Evolutionary conservation across 331 rosid species (phyloP), one percentile per base, ranked within the genome.

Genomic region (Cucumis variabilis): DNA sequence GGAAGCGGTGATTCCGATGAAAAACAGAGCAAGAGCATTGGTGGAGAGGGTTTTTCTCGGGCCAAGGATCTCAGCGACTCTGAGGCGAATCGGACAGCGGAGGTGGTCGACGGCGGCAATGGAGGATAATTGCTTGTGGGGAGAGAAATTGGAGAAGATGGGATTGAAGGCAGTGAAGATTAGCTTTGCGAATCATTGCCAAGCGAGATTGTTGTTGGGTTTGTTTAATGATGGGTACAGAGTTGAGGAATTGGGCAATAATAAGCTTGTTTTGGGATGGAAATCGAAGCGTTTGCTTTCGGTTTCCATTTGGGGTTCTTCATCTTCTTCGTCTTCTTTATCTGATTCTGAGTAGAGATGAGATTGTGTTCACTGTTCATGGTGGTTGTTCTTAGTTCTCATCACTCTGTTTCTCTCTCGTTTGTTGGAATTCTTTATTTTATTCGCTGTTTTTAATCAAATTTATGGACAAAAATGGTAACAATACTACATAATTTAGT

Each of bases 1-100:
- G 12, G 98, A 93, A 85, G 98, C 94, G 6, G 96, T 95, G 6
- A 92, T 93, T 41, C 99, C 97, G 19, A 93, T 92, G 95, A 95
- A 97, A 24, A 88, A 88, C 2, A 91, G 92, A 28, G 96, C 95
- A 12, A 55, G 98, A 82, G 90, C 93, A 0, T 89, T 97, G 86
- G 99, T 97, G 76, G 99, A 97, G 92, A 72, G 93, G 63, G 94
- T 95, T 0, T 97, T 95, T 86, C 65, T 97, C 76, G 98, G 98
- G 13, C 99, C 98, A 2, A 53, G 92, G 17, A 95, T 97, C 4
- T 85, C 89, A 3, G 93, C 89, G 14, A 90, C 98, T 6, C 41
- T 97, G 90, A 91, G 70, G 25, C 91, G 93, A 82, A 89, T 95
- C 41, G 94, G 90, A 66, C 85, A 91, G 13, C 86, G 69, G 0